Conservation (phyloP, 2,329 filamentous ascomycete genomes). For the Calonectria leucothoes region DNA sequence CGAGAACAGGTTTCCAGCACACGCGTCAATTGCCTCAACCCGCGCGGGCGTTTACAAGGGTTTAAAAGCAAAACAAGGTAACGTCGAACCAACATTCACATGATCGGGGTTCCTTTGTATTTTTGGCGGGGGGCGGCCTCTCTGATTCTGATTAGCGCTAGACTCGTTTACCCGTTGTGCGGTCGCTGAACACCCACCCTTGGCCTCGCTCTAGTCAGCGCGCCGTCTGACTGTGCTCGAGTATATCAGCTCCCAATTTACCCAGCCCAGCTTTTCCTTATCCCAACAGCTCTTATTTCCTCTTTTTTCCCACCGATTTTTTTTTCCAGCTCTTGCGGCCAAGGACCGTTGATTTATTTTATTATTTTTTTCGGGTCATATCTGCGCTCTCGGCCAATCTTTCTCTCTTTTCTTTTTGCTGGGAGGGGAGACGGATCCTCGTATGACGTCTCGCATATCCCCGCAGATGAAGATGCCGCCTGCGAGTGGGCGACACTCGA, state of each 20-base stretch:
- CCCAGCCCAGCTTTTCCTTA: neutral
- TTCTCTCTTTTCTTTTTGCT: neutral
- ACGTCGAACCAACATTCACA: slow-evolving; percentile 3
- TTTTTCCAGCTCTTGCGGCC: neutral
- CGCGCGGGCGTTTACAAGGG: neutral
- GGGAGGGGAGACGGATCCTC: neutral
- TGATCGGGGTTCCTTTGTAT: neutral
- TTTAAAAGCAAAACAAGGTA: neutral
- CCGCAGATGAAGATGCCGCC: slow-evolving; percentile 7
- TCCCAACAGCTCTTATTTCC: neutral
- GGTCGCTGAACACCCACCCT: neutral
- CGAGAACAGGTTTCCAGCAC: neutral
- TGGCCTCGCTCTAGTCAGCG: slow-evolving; percentile 12
- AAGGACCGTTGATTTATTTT: neutral
- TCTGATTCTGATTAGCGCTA: slow-evolving; percentile 18
- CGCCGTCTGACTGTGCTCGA: slow-evolving; percentile 14
- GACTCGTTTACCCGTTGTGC: neutral
- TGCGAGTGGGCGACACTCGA: neutral
- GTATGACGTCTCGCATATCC: neutral
- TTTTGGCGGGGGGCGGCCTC: slow-evolving; percentile 8
- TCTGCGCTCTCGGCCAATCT: neutral
- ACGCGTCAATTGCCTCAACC: neutral
- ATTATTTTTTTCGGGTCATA: no score
- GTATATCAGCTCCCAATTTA: neutral
- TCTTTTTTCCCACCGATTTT: neutral